Evolutionary conservation across 495 filamentous ascomycete species (phyloP).

Genomic region (Friedmanniomyces simplex): DNA sequence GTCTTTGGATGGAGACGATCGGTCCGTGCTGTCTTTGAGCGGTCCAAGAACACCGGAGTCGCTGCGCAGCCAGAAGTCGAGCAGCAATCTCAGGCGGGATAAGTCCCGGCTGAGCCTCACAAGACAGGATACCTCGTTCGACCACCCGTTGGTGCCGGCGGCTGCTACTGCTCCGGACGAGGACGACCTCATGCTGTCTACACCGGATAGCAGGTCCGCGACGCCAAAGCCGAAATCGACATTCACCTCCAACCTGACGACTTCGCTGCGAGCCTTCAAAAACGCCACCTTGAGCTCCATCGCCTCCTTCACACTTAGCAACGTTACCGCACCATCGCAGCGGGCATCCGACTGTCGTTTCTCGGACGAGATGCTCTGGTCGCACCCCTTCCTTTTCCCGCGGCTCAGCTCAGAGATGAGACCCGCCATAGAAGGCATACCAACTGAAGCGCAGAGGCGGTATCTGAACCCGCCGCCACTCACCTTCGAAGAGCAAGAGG

Average conservation of each 20-base stretch:
- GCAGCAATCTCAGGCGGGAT: constrained; percentile 9
- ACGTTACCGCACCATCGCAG: neutral
- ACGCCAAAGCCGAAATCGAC: constrained; percentile 32
- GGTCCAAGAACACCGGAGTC: constrained; percentile 22
- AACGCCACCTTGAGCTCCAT: constrained; percentile 69
- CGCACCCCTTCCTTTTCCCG: constrained; percentile 70
- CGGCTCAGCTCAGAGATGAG: constrained; percentile 82
- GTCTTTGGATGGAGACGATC: constrained; percentile 27
- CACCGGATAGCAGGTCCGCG: constrained; percentile 4
- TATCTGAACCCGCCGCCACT: constrained; percentile 76
- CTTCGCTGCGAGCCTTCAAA: constrained; percentile 76
- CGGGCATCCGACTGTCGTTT: constrained; percentile 47
- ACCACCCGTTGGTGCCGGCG: constrained; percentile 28
- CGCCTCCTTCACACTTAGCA: constrained; percentile 48
- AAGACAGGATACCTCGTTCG: constrained; percentile 25
- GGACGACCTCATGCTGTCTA: constrained; percentile 26
- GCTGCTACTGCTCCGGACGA: constrained; percentile 14
- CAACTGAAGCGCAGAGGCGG: constrained; percentile 63
- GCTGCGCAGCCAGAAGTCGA: constrained; percentile 10
- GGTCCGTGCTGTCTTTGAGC: constrained; percentile 20
- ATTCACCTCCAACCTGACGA: constrained; percentile 91
- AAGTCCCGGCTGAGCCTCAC: constrained; percentile 22
- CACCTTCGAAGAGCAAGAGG: constrained; percentile 19
- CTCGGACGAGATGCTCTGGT: constrained; percentile 73
- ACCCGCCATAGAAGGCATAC: constrained; percentile 42